A percentile compares a stretch with the other conserved stretches of the same genome.
Conservation (phyloP, 192 early-diverging fungal species). For the Coemansia sp. region DNA sequence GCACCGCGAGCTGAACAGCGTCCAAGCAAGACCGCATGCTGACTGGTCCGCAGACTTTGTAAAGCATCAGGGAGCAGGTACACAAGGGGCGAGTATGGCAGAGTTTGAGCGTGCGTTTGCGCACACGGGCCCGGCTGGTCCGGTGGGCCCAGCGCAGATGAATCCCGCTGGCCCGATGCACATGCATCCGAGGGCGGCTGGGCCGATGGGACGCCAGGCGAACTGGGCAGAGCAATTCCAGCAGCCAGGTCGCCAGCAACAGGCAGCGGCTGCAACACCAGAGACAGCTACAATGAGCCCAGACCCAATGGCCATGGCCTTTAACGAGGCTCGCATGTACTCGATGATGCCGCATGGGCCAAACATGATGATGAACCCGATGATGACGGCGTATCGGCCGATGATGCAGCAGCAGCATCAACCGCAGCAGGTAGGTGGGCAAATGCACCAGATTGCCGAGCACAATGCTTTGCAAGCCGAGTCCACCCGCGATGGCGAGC, state of each 20-base stretch:
- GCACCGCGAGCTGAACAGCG: constrained; percentile 63
- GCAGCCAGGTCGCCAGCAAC: constrained; percentile 32
- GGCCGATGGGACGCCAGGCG: constrained; percentile 14
- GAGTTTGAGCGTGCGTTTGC: constrained; percentile 51
- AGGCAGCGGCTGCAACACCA: constrained; percentile 2
- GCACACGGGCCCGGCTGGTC: constrained; percentile 14
- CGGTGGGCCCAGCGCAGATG: constrained; percentile 9
- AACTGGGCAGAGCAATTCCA: constrained; percentile 59
- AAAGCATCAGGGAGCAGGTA: constrained; percentile 50
- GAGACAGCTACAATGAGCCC: constrained; percentile 22
- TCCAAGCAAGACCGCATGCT: constrained; percentile 42
- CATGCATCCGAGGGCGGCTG: constrained; percentile 30
- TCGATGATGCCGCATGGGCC: constrained; percentile 39
- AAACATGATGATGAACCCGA: constrained; percentile 31
- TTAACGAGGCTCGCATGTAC: constrained; percentile 64
- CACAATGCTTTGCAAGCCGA: neutral
- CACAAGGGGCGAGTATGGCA: constrained; percentile 26
- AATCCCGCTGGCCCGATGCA: constrained; percentile 23
- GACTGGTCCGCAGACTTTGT: constrained; percentile 78
- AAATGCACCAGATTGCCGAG: constrained; percentile 37
- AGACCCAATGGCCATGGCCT: constrained; percentile 59
- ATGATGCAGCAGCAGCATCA: constrained; percentile 25
- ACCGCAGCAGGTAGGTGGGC: constrained; percentile 43
- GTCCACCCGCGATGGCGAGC: constrained; percentile 51
- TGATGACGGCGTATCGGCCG: constrained; percentile 22